A percentile compares a stretch with the other conserved stretches of the same genome.
These are phyloP conservation scores for Elsinoe ampelina DNA, from an alignment of 2,329 filamentous ascomycete species.

Conservation along the genomic window DNA sequence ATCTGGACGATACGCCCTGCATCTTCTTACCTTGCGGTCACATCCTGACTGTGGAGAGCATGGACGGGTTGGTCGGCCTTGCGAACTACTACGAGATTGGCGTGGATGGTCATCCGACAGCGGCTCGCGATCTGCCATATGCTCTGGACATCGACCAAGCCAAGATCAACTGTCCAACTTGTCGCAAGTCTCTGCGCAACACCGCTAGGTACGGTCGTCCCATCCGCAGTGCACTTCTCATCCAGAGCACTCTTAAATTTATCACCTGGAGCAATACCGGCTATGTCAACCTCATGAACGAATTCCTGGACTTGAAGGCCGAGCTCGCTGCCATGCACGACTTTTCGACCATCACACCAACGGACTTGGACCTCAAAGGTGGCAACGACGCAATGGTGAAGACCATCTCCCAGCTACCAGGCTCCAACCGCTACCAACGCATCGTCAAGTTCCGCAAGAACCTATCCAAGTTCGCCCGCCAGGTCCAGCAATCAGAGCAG, in stretches of 20 bases:
- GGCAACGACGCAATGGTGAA: background rate
- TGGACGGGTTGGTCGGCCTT: slow-evolving; percentile 55
- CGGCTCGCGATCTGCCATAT: slow-evolving; percentile 27
- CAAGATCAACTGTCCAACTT: slow-evolving; percentile 49
- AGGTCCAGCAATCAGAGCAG: slow-evolving; percentile 39
- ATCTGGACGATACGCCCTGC: slow-evolving; percentile 51
- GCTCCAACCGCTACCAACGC: slow-evolving; percentile 14
- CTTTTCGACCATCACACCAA: background rate
- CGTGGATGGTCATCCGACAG: slow-evolving; percentile 19
- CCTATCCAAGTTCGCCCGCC: slow-evolving; percentile 21
- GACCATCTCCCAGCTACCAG: background rate
- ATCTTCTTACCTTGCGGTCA: slow-evolving; percentile 57
- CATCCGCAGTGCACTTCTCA: slow-evolving; percentile 49
- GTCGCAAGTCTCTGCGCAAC: slow-evolving; percentile 49
- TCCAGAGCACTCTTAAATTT: slow-evolving; percentile 57
- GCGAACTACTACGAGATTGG: slow-evolving; percentile 40
- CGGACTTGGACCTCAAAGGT: background rate
- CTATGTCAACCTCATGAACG: slow-evolving; percentile 15
- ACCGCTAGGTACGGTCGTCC: slow-evolving; percentile 55
- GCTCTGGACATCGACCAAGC: slow-evolving; percentile 40
- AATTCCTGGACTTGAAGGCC: background rate
- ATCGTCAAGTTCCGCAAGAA: slow-evolving; percentile 15
- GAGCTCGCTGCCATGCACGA: background rate
- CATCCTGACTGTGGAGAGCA: slow-evolving; percentile 48
- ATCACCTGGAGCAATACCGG: slow-evolving; percentile 42